Conservation (phyloP, 2,329 filamentous ascomycete genomes). For the Aureobasidium sp. region DNA sequence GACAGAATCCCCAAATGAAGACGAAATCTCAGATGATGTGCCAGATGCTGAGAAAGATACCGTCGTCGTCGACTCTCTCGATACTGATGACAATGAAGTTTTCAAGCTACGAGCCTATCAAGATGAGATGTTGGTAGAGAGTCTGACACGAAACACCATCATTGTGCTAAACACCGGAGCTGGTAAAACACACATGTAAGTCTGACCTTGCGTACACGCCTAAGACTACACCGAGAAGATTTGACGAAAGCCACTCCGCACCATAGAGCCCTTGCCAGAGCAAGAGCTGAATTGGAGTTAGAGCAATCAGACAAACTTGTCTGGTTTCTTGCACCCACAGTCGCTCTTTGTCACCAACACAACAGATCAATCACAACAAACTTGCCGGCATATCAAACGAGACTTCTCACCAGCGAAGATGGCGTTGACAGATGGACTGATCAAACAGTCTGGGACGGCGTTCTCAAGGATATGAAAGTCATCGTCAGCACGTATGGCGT, state of each 20-base stretch:
- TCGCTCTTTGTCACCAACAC: conserved; percentile 39
- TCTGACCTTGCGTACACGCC: background rate
- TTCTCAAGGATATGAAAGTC: conserved; percentile 57
- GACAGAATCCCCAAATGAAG: background rate
- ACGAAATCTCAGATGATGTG: background rate
- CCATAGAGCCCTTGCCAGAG: conserved; percentile 31
- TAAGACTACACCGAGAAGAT: background rate
- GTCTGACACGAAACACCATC: conserved; percentile 36
- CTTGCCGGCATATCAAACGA: conserved; percentile 44
- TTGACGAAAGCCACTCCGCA: background rate
- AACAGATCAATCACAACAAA: conserved; percentile 25
- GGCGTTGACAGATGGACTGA: conserved; percentile 66
- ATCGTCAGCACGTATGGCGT: conserved; percentile 72
- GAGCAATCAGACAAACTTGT: conserved; percentile 30
- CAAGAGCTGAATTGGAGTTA: conserved; percentile 33
- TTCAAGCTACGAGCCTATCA: conserved; percentile 35
- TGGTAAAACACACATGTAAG: conserved; percentile 38
- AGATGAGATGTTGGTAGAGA: conserved; percentile 40
- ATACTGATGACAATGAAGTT: background rate
- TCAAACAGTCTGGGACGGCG: conserved; percentile 55
- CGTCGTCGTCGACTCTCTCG: background rate
- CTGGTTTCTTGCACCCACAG: conserved; percentile 40
- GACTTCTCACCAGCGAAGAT: conserved; percentile 58
- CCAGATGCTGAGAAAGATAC: background rate
- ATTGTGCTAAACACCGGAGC: conserved; percentile 42